A percentile compares a stretch with the other conserved stretches of the same genome.
Evolutionary conservation across 78 protist genomes (phyloP).

Genomic region (Dictyostelium firmibasis): DNA sequence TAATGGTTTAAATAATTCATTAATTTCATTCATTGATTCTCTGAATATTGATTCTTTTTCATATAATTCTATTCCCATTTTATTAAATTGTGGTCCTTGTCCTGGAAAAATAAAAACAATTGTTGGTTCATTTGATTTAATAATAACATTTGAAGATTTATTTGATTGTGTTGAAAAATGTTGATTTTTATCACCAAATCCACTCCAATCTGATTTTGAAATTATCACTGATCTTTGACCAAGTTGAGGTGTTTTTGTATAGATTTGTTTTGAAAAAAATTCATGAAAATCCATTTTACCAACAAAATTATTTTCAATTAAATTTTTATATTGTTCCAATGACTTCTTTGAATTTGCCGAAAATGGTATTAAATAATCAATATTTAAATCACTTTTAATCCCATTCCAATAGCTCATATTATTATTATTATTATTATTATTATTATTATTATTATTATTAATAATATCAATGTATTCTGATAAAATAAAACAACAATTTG

Average conservation of each 20-base stretch:
- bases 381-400: too few relatives aligned
- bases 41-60: neutral
- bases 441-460: neutral
- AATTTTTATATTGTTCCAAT: neutral
- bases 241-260: neutral
- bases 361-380: neutral
- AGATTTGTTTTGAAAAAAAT: neutral
- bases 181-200: neutral
- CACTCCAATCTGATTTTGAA: neutral
- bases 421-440: neutral
- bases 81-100: neutral
- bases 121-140: neutral
- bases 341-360: neutral
- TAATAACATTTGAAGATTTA: neutral
- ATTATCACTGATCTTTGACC: neutral
- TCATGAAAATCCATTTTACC: neutral
- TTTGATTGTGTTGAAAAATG: neutral
- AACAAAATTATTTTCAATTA: neutral
- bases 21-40: neutral
- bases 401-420: too few relatives aligned
- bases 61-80: slow-evolving; percentile 9
- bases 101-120: neutral
- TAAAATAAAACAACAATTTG: slow-evolving; percentile 28
- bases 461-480: neutral
- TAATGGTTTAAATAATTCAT: neutral